A percentile compares a stretch with the other conserved stretches of the same genome.
Conservation (phyloP, 768 basidiomycete species). For the Leccinum aurantiacum region DNA sequence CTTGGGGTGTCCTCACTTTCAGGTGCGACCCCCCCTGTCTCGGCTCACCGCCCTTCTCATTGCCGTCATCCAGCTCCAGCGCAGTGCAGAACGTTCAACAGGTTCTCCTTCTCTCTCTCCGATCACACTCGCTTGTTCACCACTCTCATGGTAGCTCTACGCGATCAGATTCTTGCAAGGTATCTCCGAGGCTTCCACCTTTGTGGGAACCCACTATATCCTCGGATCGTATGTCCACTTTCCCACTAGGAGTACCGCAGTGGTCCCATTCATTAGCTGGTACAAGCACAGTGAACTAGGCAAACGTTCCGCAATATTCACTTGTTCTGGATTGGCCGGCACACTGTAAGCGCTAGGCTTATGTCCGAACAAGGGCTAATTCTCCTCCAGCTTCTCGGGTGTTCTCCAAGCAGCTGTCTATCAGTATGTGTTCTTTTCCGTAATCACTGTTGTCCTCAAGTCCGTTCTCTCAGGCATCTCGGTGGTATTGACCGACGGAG, state of each 20-base stretch:
- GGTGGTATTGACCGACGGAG: constrained; percentile 52
- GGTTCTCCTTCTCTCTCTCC: constrained; percentile 31
- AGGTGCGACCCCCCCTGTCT: constrained; percentile 38
- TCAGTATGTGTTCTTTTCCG: constrained; percentile 37
- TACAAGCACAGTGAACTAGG: constrained; percentile 70
- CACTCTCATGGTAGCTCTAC: constrained; percentile 46
- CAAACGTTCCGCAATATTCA: constrained; percentile 71
- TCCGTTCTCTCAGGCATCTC: constrained; percentile 39
- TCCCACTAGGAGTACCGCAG: neutral
- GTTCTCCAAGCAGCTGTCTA: constrained; percentile 66
- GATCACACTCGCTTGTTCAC: neutral
- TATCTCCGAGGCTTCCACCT: constrained; percentile 71
- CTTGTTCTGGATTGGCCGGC: constrained; percentile 58
- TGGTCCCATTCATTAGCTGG: constrained; percentile 45
- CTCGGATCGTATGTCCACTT: constrained; percentile 58
- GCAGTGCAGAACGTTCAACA: constrained; percentile 55
- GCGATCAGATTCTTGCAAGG: constrained; percentile 74
- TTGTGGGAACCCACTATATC: constrained; percentile 72
- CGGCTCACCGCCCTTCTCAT: neutral
- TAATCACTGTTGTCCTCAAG: neutral
- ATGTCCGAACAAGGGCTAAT: neutral
- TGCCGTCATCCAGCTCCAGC: constrained; percentile 46
- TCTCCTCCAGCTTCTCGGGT: constrained; percentile 56
- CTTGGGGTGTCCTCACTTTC: constrained; percentile 67
- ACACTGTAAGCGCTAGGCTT: constrained; percentile 46